These are phyloP conservation scores for Leccinellum rugosiceps DNA, from an alignment of 768 basidiomycete genomes.

Conservation along the genomic window DNA sequence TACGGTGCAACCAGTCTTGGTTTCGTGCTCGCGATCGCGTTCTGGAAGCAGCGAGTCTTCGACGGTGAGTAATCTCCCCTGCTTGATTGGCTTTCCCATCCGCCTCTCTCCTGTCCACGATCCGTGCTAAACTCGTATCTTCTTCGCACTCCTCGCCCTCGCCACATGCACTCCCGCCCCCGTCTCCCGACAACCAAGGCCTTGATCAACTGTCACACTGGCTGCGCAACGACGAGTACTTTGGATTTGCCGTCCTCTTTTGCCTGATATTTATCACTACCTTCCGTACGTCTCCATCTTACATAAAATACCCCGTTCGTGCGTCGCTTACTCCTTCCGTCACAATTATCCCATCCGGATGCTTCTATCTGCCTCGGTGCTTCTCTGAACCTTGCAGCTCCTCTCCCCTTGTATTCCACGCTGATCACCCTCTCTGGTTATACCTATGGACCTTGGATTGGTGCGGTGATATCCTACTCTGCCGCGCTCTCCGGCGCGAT, in stretches of 20 bases:
- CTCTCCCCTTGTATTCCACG: conserved; percentile 89
- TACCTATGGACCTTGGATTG: conserved; percentile 81
- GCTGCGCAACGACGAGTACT: conserved; percentile 66
- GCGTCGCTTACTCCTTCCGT: conserved; percentile 10
- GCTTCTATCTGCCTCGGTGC: conserved; percentile 8
- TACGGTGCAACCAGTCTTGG: conserved; percentile 76
- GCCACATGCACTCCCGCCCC: neutral
- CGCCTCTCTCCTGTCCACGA: neutral
- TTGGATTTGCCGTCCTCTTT: conserved; percentile 79
- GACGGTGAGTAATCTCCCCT: conserved; percentile 49
- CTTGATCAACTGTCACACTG: conserved; percentile 81
- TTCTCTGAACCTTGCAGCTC: conserved; percentile 48
- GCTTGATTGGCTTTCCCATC: conserved; percentile 1
- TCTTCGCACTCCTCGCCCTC: neutral
- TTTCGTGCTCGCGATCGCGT: conserved; percentile 77
- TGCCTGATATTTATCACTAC: conserved; percentile 83
- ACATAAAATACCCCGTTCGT: neutral
- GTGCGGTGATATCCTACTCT: conserved; percentile 82
- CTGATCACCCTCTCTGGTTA: conserved; percentile 91
- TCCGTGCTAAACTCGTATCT: conserved; percentile 1
- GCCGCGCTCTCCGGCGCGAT: conserved; percentile 85
- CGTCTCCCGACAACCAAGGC: conserved; percentile 40
- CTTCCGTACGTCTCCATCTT: conserved; percentile 58
- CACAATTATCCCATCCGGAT: neutral
- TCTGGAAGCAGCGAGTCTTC: conserved; percentile 83